A percentile compares a stretch with the other conserved stretches of the same genome.
Conservation (phyloP, 2,329 filamentous ascomycete genomes). For the Aspergillus udagawae region DNA sequence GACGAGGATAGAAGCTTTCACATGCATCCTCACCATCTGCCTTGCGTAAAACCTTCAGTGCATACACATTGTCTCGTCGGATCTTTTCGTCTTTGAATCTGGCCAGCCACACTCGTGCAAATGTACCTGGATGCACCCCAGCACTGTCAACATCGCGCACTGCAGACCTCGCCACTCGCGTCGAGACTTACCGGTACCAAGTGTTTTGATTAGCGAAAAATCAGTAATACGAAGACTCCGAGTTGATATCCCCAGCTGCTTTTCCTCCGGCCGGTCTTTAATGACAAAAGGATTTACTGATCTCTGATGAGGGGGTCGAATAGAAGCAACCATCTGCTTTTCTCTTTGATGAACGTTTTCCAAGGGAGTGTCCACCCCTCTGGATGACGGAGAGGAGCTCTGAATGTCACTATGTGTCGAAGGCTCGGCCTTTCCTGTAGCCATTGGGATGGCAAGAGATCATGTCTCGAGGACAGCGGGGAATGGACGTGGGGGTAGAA, state of each 20-base stretch:
- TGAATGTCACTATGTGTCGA: slow-evolving; percentile 28
- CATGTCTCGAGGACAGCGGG: slow-evolving; percentile 27
- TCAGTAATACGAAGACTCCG: slow-evolving; percentile 38
- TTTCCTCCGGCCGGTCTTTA: slow-evolving; percentile 35
- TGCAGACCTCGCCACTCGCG: background rate
- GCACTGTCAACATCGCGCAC: slow-evolving; percentile 10
- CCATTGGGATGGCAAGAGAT: slow-evolving; percentile 34
- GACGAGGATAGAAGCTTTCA: background rate
- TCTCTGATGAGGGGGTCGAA: slow-evolving; percentile 26
- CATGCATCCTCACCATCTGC: slow-evolving; percentile 39
- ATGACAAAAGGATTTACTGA: slow-evolving; percentile 35
- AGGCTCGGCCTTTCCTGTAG: slow-evolving; percentile 37
- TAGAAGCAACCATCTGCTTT: slow-evolving; percentile 26
- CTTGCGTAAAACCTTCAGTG: slow-evolving; percentile 49
- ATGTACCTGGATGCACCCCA: slow-evolving; percentile 40
- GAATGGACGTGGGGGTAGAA: slow-evolving; percentile 4
- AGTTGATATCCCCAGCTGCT: slow-evolving; percentile 36
- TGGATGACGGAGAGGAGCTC: slow-evolving; percentile 16
- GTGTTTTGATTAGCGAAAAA: slow-evolving; percentile 46
- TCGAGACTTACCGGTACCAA: slow-evolving; percentile 44
- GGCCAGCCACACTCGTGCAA: slow-evolving; percentile 49
- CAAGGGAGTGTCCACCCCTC: slow-evolving; percentile 12
- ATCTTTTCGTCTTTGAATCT: slow-evolving; percentile 38
- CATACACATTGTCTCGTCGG: slow-evolving; percentile 41
- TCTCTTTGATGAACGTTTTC: slow-evolving; percentile 26